A percentile compares a stretch with the other conserved stretches of the same genome.
phyloP scores from a whole-genome alignment of 257 asterid species.

The Pogostemon cablin region DNA sequence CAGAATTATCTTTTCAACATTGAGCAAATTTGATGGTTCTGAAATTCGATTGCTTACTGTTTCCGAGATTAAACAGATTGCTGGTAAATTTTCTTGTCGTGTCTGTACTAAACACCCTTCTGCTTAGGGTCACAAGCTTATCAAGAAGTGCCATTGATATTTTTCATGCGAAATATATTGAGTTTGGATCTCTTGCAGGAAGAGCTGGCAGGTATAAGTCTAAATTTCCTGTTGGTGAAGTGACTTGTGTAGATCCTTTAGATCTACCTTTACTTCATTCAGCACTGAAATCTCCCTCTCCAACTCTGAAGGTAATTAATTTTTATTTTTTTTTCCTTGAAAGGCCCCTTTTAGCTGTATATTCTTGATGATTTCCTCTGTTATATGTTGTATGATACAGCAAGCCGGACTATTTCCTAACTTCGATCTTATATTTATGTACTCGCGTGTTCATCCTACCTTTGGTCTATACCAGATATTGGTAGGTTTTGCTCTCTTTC shows the following conservation, averaged over 20 bases:
- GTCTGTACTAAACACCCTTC: neutral
- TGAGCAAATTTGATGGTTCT: conserved; percentile 80
- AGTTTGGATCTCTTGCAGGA: conserved; percentile 52
- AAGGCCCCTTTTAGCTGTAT: conserved; percentile 1
- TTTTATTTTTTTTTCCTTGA: conserved; percentile 2
- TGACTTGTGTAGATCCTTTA: conserved; percentile 64
- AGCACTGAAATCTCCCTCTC: conserved; percentile 76
- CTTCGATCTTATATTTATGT: conserved; percentile 78
- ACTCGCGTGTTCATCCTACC: conserved; percentile 68
- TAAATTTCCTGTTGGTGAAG: conserved; percentile 81
- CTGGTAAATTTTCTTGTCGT: conserved; percentile 51
- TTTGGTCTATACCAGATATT: conserved; percentile 71
- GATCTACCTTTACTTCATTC: conserved; percentile 88
- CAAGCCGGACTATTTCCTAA: conserved; percentile 91
- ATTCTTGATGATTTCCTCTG: conserved; percentile 28
- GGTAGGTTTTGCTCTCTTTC: conserved; percentile 51
- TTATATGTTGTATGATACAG: conserved; percentile 51
- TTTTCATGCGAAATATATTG: conserved; percentile 4
- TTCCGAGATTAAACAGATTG: conserved; percentile 95
- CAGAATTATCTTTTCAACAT: conserved; percentile 79
- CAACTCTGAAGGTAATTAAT: conserved; percentile 69
- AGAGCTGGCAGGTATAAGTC: conserved; percentile 99
- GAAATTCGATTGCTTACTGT: conserved; percentile 75
- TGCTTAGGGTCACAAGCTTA: neutral
- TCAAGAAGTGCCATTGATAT: neutral